Evolutionary conservation across 2,329 filamentous ascomycete genomes (phyloP).

Genomic region (Gnomoniopsis sp.): DNA sequence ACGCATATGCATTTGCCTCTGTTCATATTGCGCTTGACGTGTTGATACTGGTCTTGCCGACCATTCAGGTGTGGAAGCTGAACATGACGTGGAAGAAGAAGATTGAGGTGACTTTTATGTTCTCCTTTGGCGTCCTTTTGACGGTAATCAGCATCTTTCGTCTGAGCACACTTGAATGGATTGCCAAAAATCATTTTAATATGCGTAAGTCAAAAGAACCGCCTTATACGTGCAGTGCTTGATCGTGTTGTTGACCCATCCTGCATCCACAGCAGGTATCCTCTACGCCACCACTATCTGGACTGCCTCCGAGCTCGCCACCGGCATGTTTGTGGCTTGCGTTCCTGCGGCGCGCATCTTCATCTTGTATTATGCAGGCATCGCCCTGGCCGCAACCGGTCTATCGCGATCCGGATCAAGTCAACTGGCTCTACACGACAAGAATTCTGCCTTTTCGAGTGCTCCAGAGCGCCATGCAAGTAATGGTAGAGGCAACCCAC

Average conservation of each 20-base stretch:
- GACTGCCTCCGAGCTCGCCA: background rate
- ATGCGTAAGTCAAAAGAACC: too few species aligned
- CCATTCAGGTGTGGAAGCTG: slow-evolving; percentile 34
- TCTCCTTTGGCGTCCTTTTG: slow-evolving; percentile 31
- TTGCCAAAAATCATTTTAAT: too few species aligned
- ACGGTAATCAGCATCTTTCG: background rate
- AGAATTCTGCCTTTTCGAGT: too few species aligned
- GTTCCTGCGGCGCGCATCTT: background rate
- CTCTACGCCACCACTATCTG: background rate
- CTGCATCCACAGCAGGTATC: background rate
- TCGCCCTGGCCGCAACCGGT: too few species aligned
- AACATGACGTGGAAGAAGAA: slow-evolving; percentile 38
- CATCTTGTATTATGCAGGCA: background rate
- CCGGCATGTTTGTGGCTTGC: slow-evolving; percentile 5
- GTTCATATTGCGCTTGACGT: slow-evolving; percentile 39
- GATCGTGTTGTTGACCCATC: background rate
- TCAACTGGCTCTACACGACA: too few species aligned
- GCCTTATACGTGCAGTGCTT: background rate
- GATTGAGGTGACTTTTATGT: slow-evolving; percentile 32
- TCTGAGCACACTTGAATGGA: background rate
- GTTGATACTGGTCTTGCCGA: slow-evolving; percentile 35
- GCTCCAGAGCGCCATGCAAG: too few species aligned
- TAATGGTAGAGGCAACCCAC: too few species aligned
- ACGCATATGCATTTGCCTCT: slow-evolving; percentile 31
- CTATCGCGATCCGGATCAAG: too few species aligned